Percentiles rank a stretch among this genome's conserved stretches.
These are phyloP conservation scores for Hibiscus mutabilis DNA, from an alignment of 345 rosid genomes.

Conservation along the genomic window DNA sequence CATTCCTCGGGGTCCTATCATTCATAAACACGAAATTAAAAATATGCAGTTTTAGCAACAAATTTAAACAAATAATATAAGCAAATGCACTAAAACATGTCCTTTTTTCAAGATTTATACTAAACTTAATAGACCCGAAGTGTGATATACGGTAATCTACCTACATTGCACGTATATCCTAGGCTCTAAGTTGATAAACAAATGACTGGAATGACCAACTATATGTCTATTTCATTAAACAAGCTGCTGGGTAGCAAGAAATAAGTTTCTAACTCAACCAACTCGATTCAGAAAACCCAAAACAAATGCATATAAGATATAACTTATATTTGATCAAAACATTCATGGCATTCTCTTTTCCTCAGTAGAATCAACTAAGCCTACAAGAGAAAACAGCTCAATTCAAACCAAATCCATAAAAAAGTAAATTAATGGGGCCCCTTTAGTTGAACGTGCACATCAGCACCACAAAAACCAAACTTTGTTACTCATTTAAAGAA, in stretches of 20 bases:
- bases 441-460: not conserved
- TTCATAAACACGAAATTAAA: constrained; percentile 5
- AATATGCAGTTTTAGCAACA: not conserved
- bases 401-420: not conserved
- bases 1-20: constrained; percentile 69
- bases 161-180: not conserved
- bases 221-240: not conserved
- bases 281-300: not conserved
- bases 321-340: not conserved
- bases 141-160: no score
- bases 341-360: not conserved
- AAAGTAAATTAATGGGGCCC: constrained; percentile 12
- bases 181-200: not conserved
- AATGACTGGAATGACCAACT: not conserved
- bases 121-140: not conserved
- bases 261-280: not conserved
- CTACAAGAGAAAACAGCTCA: not conserved
- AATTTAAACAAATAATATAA: not conserved
- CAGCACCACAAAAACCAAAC: constrained; percentile 5
- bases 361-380: not conserved
- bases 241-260: not conserved
- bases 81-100: not conserved
- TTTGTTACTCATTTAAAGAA: not conserved
- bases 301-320: not conserved
- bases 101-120: not conserved